Evolutionary conservation across 75 land plant species (phyloP).

Genomic region (Selaginella tamariscina): DNA sequence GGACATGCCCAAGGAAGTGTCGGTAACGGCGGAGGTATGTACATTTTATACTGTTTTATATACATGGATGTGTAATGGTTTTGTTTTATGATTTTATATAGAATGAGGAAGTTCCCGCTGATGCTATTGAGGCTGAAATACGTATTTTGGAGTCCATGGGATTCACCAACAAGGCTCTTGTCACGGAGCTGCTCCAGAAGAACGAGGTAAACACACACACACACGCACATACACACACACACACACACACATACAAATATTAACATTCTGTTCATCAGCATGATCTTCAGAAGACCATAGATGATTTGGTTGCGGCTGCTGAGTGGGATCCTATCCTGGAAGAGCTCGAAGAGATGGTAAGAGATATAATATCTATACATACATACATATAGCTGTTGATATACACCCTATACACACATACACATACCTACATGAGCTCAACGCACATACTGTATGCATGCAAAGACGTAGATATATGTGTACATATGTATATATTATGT

Average conservation of each 20-base stretch:
- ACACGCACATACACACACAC: too few relatives aligned
- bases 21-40: neutral
- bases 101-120: neutral
- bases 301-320: conserved; percentile 55
- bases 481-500: too few relatives aligned
- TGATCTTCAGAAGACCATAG: conserved; percentile 50
- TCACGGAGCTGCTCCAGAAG: conserved; percentile 57
- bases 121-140: neutral
- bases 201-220: too few relatives aligned
- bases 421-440: too few relatives aligned
- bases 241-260: too few relatives aligned
- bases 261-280: too few relatives aligned
- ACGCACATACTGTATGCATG: too few relatives aligned
- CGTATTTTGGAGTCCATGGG: conserved; percentile 63
- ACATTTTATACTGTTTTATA: too few relatives aligned
- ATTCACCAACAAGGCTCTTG: conserved; percentile 53
- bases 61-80: too few relatives aligned
- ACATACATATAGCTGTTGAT: too few relatives aligned
- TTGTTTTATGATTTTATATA: conserved; percentile 11
- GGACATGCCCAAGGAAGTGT: neutral
- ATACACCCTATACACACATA: too few relatives aligned
- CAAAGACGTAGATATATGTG: too few relatives aligned
- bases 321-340: conserved; percentile 86
- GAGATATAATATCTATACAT: neutral
- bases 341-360: conserved; percentile 90